A percentile compares a stretch with the other conserved stretches of the same genome.
Evolutionary conservation across 306 rosid genomes (phyloP).

Genomic region (Gastrolobium bilobum): DNA sequence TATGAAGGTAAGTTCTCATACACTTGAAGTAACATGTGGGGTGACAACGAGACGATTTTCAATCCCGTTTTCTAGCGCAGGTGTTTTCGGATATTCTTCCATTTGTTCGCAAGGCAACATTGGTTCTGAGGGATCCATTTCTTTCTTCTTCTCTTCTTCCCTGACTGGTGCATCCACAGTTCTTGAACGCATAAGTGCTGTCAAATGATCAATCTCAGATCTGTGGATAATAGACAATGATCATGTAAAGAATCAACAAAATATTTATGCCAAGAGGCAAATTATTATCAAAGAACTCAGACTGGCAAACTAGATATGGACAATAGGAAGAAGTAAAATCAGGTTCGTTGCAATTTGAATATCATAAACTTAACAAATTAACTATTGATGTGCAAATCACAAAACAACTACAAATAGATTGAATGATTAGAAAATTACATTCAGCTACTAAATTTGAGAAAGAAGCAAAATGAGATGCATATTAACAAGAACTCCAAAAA

Average conservation of each 20-base stretch:
- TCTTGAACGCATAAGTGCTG: too few species aligned
- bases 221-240: too few species aligned
- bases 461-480: constrained; percentile 30
- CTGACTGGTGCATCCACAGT: too few species aligned
- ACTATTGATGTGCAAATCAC: neutral
- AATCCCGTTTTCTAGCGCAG: too few species aligned
- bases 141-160: too few species aligned
- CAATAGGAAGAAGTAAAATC: constrained; percentile 16
- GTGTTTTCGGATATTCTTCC: too few species aligned
- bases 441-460: neutral
- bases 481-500: constrained; percentile 7
- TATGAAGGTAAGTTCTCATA: too few species aligned
- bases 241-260: constrained; percentile 22
- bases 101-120: neutral
- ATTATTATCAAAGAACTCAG: constrained; percentile 5
- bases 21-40: too few species aligned
- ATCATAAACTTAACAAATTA: neutral
- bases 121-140: too few species aligned
- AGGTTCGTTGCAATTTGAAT: constrained; percentile 1
- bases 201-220: too few species aligned
- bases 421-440: neutral
- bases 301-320: neutral
- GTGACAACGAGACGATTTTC: too few species aligned
- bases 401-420: neutral
- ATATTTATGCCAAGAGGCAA: neutral